These are phyloP conservation scores for Lasiosphaeris hirsuta DNA, from an alignment of 495 filamentous ascomycete species.

Conservation along the genomic window DNA sequence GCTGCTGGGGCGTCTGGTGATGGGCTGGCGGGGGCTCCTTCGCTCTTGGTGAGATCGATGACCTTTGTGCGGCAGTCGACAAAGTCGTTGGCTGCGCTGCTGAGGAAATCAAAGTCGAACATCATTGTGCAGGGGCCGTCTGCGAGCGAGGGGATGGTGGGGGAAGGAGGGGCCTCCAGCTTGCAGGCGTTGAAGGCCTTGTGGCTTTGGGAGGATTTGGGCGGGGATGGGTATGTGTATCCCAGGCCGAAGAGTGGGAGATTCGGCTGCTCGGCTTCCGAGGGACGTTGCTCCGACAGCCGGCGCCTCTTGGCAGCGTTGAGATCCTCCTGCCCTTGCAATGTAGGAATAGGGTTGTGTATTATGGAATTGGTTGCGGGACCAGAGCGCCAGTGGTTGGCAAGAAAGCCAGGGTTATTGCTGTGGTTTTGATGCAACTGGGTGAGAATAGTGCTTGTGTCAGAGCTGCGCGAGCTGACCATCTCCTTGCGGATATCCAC, in stretches of 20 bases:
- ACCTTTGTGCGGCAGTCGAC: not conserved
- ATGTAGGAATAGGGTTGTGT: not conserved
- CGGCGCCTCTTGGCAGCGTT: constrained; percentile 19
- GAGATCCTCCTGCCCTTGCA: not conserved
- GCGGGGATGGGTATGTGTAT: constrained; percentile 9
- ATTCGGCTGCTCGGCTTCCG: not conserved
- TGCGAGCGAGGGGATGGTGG: not conserved
- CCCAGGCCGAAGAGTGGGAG: not conserved
- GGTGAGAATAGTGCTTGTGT: constrained; percentile 5
- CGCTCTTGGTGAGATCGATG: not conserved
- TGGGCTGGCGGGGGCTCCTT: not conserved
- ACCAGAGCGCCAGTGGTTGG: constrained; percentile 5
- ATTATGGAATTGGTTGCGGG: not conserved
- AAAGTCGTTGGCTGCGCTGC: not conserved
- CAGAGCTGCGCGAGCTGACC: constrained; percentile 16
- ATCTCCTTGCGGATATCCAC: constrained; percentile 33
- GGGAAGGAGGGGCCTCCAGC: not conserved
- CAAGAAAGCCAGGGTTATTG: constrained; percentile 2
- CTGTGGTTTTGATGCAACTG: constrained; percentile 5
- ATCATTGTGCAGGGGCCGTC: constrained; percentile 1
- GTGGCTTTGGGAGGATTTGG: constrained; percentile 11
- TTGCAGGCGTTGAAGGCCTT: not conserved
- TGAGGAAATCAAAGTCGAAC: constrained; percentile 12
- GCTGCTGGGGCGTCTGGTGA: not conserved
- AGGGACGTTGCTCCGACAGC: constrained; percentile 13